Evolutionary conservation across 2,329 filamentous ascomycete species (phyloP), one percentile per base, ranked within the genome.

Genomic region (Ophioceras dolichostomum): DNA sequence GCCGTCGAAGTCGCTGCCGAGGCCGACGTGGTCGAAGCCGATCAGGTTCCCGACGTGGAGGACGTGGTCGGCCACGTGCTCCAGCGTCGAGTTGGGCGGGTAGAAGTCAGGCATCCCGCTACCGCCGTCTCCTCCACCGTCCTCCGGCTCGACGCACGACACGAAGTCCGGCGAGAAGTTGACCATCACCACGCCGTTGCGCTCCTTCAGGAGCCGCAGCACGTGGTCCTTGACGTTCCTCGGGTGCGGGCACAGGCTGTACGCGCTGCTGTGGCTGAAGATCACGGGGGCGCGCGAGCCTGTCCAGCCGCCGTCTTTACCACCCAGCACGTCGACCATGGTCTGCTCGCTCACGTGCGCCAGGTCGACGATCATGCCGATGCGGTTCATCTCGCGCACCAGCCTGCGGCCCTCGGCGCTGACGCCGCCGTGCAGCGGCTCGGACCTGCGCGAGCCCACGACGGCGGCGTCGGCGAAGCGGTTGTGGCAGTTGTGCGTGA

Each of bases 401-500:
- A 95, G 60, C 10, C 67, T 54, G 36, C 73, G 70, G 4, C 89
- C 89, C 1, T 68, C 68, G 1, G 69, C 63, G 41, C 81, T 89
- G 2, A 96, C 67, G 2, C 89, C 89, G 37, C 70, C 63, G 73
- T 79, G 83, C 39, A 70, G 62, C 0, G 81, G 73, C 37, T 70
- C 56, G 41, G 73, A 65, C 56, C 63, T 58, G 46, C 60, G 52
- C 21, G 61, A 55, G 43, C 80, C 65, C 47, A 67, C 64, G 5
- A 91, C 58, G 3, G 88, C 88, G 4, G 87, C 83, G 54, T 95
- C 89, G 34, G 87, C 86, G 56, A 83, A 95, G 35, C 67, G 72
- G 59, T 94, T 96, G 57, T 93, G 84, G 60, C 88, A 95, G 57
- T 94, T 94, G 65, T 94, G 89, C 2, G 85, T 94, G 13, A 96